Base-by-base conservation (phyloP, 2,329 filamentous ascomycete genomes). In the Apiospora pterosperma region DNA sequence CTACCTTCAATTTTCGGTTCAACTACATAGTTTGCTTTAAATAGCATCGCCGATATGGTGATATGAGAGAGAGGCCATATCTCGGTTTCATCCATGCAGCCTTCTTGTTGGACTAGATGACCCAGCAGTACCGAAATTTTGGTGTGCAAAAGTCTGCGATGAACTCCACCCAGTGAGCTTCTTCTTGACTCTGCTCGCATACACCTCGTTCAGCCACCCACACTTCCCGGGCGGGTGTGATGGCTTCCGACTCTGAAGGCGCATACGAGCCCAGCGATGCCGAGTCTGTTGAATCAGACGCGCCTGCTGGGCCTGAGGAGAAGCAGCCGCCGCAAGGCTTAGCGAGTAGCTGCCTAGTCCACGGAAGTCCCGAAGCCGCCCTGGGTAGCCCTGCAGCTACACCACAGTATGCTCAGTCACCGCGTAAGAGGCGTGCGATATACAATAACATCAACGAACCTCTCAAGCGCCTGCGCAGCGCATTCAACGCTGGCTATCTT, bases 401-500 rank as follows among this genome's bases (percentile, higher is more conserved):
- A n/a, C 48, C 48, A 21, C 48, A 34, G 19, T 34, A 55, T 34
- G 25, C 58, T 38, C 58, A 39, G 25, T 60, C 58, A n/a, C 58
- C 58, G 36, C 58, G 58, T 19, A 60, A 60, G 16, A 36, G 58
- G 31, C 58, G 58, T 16, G 34, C 58, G 58, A 60, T 25, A 5
- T 14, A 39, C 5, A 23, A 23, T 5, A 25, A 60, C 4, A 23
- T 11, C 23, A 61, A 61, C 28, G 72, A 65, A 16, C 79, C 80
- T 3, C 78, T 81, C 67, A 87, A 87, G 69, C 79, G 83, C 36
- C 75, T 74, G 59, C 81, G 75, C 63, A 76, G 77, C 5, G 42
- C 73, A 3, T 74, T 86, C 64, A 85, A 82, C 66, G 67, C 68
- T 6, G 76, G 75, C 5, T 88, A 88, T 66, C 72, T 87, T 14